Percentiles rank a stretch among this genome's conserved stretches.
Conservation (phyloP, 2,329 filamentous ascomycete genomes). For the Waltergamsia citrina region DNA sequence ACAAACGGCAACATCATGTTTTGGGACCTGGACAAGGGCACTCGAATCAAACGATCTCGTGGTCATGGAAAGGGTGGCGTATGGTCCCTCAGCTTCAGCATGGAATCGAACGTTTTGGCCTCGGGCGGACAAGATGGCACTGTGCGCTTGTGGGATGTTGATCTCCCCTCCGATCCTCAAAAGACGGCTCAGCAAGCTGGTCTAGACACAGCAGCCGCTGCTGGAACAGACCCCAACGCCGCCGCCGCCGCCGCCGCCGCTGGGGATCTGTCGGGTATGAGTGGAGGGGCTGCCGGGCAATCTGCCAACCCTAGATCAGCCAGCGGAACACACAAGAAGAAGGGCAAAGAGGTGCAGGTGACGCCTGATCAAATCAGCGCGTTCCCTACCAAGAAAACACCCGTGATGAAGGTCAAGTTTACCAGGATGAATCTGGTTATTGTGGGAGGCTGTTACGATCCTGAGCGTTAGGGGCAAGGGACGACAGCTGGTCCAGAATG, state of each 20-base stretch:
- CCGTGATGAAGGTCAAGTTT: conserved; percentile 86
- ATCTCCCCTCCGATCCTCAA: conserved; percentile 56
- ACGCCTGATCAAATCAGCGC: conserved; percentile 90
- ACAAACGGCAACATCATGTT: conserved; percentile 82
- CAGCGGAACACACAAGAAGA: conserved; percentile 50
- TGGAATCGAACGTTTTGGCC: conserved; percentile 82
- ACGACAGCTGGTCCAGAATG: too few relatives aligned
- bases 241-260: conserved; percentile 1
- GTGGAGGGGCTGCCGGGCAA: conserved; percentile 12
- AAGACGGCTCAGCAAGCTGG: conserved; percentile 40
- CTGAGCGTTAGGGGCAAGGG: conserved; percentile 40
- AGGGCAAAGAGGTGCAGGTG: conserved; percentile 81
- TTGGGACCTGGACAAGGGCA: conserved; percentile 86
- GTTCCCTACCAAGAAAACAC: conserved; percentile 93
- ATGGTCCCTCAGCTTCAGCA: conserved; percentile 86
- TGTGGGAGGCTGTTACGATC: conserved; percentile 65
- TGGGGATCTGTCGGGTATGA: neutral
- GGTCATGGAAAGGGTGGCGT: conserved; percentile 92
- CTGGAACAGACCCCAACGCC: conserved; percentile 1
- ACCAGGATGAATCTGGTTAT: conserved; percentile 92
- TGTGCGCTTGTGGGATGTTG: conserved; percentile 88
- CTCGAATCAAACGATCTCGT: conserved; percentile 81
- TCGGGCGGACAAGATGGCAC: conserved; percentile 89
- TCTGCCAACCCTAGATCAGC: conserved; percentile 13
- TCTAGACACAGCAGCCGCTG: conserved; percentile 26